These are phyloP conservation scores for Talaromyces sp. DNA, from an alignment of 2,329 filamentous ascomycete genomes.

Conservation along the genomic window DNA sequence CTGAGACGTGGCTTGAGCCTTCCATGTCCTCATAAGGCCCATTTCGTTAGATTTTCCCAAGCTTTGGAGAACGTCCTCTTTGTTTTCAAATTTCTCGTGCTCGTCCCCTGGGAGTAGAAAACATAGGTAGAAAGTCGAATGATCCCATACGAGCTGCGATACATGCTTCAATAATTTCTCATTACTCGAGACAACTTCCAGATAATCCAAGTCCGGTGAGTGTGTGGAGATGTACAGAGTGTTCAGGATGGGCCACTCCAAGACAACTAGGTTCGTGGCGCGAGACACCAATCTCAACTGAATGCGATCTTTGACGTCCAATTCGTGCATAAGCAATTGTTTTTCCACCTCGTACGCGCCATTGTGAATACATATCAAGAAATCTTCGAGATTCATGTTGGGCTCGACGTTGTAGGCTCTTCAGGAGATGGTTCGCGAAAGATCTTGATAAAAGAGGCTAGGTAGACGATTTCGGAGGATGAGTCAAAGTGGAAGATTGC, in stretches of 20 bases:
- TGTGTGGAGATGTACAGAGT: slow-evolving; percentile 4
- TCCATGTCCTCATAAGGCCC: neutral
- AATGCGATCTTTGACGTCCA: neutral
- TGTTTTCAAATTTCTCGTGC: neutral
- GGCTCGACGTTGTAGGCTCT: too few relatives aligned
- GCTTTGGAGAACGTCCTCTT: too few relatives aligned
- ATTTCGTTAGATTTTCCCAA: neutral
- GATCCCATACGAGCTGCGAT: neutral
- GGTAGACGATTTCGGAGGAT: too few relatives aligned
- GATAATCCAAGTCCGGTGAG: neutral
- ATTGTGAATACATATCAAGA: neutral
- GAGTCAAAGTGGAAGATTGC: too few relatives aligned
- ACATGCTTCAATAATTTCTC: slow-evolving; percentile 3
- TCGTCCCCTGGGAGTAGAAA: neutral
- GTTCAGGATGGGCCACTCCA: neutral
- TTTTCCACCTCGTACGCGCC: neutral
- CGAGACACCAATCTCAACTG: neutral
- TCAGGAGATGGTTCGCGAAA: too few relatives aligned
- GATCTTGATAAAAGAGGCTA: too few relatives aligned
- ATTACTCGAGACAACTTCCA: slow-evolving; percentile 1
- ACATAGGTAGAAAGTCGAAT: neutral
- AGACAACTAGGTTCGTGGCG: neutral
- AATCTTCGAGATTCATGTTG: slow-evolving; percentile 5
- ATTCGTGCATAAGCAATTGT: neutral
- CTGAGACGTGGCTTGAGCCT: neutral